phyloP scores from a whole-genome alignment of 106 monocot genomes.

The Acorus gramineus region DNA sequence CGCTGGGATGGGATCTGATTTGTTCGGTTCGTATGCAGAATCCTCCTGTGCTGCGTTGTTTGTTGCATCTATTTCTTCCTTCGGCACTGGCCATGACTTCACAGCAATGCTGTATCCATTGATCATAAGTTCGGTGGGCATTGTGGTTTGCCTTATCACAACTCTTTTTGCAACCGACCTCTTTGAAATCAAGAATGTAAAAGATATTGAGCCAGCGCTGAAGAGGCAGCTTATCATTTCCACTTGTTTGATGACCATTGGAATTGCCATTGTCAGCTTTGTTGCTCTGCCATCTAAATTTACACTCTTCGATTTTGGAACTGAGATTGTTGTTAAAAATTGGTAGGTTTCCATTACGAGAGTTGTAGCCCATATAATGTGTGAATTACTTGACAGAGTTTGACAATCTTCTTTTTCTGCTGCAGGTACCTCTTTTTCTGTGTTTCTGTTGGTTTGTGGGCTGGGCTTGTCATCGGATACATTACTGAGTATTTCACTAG shows the following conservation, averaged over 20 bases:
- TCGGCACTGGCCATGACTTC: conserved; percentile 10
- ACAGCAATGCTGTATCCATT: conserved; percentile 13
- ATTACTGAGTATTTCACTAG: conserved; percentile 23
- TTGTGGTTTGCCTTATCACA: conserved; percentile 16
- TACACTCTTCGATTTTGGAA: neutral
- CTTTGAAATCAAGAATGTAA: conserved; percentile 1
- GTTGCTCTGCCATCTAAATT: too few relatives aligned
- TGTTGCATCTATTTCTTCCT: conserved; percentile 23
- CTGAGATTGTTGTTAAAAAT: neutral
- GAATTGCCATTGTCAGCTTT: too few relatives aligned
- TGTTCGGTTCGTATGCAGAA: conserved; percentile 8
- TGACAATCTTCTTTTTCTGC: neutral
- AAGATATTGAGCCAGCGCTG: neutral
- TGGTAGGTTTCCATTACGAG: neutral
- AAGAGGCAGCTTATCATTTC: too few relatives aligned
- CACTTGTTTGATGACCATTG: too few relatives aligned
- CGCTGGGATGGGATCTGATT: conserved; percentile 23
- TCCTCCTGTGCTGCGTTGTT: too few relatives aligned
- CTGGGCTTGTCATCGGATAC: conserved; percentile 20
- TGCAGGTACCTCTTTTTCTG: conserved; percentile 28
- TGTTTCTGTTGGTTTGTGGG: conserved; percentile 19
- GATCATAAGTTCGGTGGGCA: conserved; percentile 18
- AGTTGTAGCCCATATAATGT: neutral
- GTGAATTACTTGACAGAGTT: too few relatives aligned
- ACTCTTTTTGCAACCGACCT: conserved; percentile 20